A percentile compares a stretch with the other conserved stretches of the same genome.
phyloP scores from a whole-genome alignment of 495 filamentous ascomycete species.

The Lichina pygmaea region DNA sequence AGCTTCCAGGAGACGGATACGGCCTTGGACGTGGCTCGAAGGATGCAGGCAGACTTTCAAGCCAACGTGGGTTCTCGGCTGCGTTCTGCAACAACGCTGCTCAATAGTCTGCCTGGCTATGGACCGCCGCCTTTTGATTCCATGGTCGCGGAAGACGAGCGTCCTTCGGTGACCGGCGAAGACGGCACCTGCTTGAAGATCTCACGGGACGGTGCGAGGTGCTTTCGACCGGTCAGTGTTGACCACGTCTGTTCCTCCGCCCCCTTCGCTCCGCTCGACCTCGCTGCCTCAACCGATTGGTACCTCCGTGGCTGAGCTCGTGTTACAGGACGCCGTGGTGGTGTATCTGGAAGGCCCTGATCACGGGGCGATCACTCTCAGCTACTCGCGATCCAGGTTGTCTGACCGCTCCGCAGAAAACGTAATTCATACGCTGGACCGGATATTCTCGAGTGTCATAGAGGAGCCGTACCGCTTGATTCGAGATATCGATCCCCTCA shows the following conservation, averaged over 20 bases:
- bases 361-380: conserved; percentile 6
- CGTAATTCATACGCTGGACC: neutral
- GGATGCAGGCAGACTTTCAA: conserved; percentile 2
- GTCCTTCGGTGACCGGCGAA: too few relatives aligned
- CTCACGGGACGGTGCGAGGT: too few relatives aligned
- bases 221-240: too few relatives aligned
- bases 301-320: too few relatives aligned
- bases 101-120: conserved; percentile 8
- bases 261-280: too few relatives aligned
- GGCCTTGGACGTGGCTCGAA: conserved; percentile 5
- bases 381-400: conserved; percentile 4
- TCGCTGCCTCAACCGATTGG: too few relatives aligned
- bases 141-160: too few relatives aligned
- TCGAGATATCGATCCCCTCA: neutral
- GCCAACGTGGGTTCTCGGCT: conserved; percentile 6
- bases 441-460: too few relatives aligned
- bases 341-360: conserved; percentile 5
- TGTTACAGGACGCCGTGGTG: conserved; percentile 3
- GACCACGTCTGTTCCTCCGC: too few relatives aligned
- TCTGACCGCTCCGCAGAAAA: neutral
- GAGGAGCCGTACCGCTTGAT: neutral
- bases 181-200: too few relatives aligned
- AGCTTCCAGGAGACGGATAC: conserved; percentile 17
- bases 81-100: conserved; percentile 8
- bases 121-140: too few relatives aligned